Conservation (phyloP, 768 basidiomycete genomes). For the Mycena galericulata region DNA sequence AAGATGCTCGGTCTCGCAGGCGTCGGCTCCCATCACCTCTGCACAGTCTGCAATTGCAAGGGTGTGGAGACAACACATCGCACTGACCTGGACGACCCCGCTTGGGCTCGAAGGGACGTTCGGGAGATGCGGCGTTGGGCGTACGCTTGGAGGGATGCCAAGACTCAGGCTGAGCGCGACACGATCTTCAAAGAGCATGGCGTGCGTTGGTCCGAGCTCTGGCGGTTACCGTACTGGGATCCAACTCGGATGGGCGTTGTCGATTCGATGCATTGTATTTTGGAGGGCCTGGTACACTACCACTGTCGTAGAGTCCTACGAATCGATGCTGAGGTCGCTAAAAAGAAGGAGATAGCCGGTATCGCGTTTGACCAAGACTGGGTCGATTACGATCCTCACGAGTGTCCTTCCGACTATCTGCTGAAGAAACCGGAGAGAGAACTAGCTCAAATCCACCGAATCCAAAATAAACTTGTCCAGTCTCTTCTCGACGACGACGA, state of each 20-base stretch:
- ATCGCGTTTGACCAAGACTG: slow-evolving; percentile 27
- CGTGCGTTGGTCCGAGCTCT: slow-evolving; percentile 41
- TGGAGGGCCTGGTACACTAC: slow-evolving; percentile 36
- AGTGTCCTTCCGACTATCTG: slow-evolving; percentile 16
- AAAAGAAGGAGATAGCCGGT: slow-evolving; percentile 22
- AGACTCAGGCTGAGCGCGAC: slow-evolving; percentile 30
- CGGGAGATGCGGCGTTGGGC: slow-evolving; percentile 27
- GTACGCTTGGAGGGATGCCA: too few species aligned
- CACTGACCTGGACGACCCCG: slow-evolving; percentile 28
- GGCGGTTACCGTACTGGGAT: slow-evolving; percentile 46
- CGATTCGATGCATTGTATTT: slow-evolving; percentile 48
- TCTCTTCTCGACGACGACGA: slow-evolving; percentile 12
- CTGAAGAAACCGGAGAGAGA: slow-evolving; percentile 22
- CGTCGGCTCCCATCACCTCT: slow-evolving; percentile 39
- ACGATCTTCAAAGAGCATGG: slow-evolving; percentile 35
- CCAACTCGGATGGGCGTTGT: slow-evolving; percentile 41
- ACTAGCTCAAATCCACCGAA: not conserved
- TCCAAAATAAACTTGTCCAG: slow-evolving; percentile 25
- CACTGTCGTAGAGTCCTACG: slow-evolving; percentile 36
- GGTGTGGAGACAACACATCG: slow-evolving; percentile 24
- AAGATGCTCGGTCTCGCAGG: slow-evolving; percentile 41
- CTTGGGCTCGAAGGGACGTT: slow-evolving; percentile 28
- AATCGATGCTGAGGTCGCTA: slow-evolving; percentile 29
- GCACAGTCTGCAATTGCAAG: slow-evolving; percentile 40
- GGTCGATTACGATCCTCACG: slow-evolving; percentile 25